These are phyloP conservation scores for Juncus inflexus DNA, from an alignment of 176 grass and related monocot species.

Conservation along the genomic window DNA sequence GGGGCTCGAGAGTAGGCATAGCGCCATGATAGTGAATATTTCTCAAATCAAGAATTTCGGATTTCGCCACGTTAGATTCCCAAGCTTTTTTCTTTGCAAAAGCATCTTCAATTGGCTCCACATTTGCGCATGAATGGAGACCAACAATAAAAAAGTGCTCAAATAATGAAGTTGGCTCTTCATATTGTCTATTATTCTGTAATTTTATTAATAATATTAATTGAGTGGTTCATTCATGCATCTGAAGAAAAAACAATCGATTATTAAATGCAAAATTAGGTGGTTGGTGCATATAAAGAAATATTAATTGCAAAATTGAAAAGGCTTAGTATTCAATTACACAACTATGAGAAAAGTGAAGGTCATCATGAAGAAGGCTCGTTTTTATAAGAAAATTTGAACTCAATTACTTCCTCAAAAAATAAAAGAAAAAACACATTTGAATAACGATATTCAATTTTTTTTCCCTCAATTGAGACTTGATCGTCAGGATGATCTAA, in stretches of 20 bases:
- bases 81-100: constrained; percentile 88
- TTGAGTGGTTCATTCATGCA: background rate
- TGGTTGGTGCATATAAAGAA: background rate
- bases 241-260: constrained; percentile 3
- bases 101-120: constrained; percentile 79
- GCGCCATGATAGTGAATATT: constrained; percentile 58
- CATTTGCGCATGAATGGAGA: constrained; percentile 91
- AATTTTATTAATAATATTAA: constrained; percentile 7
- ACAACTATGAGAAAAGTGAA: background rate
- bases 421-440: too few species aligned
- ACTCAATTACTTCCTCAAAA: background rate
- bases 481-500: too few species aligned
- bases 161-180: constrained; percentile 60
- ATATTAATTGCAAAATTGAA: constrained; percentile 3
- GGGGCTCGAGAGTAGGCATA: constrained; percentile 76
- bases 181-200: constrained; percentile 64
- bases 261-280: background rate
- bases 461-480: too few species aligned
- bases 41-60: constrained; percentile 64
- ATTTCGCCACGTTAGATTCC: constrained; percentile 63
- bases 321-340: constrained; percentile 11
- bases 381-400: constrained; percentile 6
- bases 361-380: constrained; percentile 1
- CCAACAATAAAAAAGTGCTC: constrained; percentile 90
- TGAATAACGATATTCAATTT: too few species aligned